A percentile compares a stretch with the other conserved stretches of the same genome.
Conservation (phyloP, 768 basidiomycete species). For the Leccinum truebloodii region DNA sequence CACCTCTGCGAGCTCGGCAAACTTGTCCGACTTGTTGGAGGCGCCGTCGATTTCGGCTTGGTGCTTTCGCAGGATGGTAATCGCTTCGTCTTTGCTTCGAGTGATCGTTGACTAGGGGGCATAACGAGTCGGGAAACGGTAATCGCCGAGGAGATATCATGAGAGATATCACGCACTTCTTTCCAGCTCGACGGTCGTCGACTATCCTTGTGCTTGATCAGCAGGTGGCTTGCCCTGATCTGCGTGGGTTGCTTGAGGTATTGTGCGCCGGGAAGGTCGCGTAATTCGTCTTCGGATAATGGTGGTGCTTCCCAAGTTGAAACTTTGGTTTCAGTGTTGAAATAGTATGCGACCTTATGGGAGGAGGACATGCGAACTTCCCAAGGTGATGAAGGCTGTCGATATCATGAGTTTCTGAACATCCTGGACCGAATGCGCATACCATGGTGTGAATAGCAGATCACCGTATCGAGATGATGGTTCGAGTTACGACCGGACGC, state of each 20-base stretch:
- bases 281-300: conserved; percentile 61
- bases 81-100: conserved; percentile 86
- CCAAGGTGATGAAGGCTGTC: conserved; percentile 48
- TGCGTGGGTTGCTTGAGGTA: conserved; percentile 49
- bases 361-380: conserved; percentile 87
- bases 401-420: conserved; percentile 10
- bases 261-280: conserved; percentile 66
- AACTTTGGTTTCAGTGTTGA: conserved; percentile 64
- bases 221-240: conserved; percentile 92
- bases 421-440: conserved; percentile 4
- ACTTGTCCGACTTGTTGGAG: conserved; percentile 50
- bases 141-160: not conserved
- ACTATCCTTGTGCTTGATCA: conserved; percentile 88
- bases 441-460: conserved; percentile 25
- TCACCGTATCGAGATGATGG: conserved; percentile 10
- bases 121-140: conserved; percentile 27
- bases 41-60: conserved; percentile 56
- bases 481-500: not conserved
- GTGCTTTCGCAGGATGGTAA: conserved; percentile 68
- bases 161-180: conserved; percentile 51
- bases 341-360: conserved; percentile 83
- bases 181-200: conserved; percentile 83
- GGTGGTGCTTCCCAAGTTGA: conserved; percentile 78
- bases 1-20: conserved; percentile 69
- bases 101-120: conserved; percentile 64